Evolutionary conservation across 495 filamentous ascomycete genomes (phyloP), one percentile per base, ranked within the genome.

Genomic region (Talaromyces trachyspermus): DNA sequence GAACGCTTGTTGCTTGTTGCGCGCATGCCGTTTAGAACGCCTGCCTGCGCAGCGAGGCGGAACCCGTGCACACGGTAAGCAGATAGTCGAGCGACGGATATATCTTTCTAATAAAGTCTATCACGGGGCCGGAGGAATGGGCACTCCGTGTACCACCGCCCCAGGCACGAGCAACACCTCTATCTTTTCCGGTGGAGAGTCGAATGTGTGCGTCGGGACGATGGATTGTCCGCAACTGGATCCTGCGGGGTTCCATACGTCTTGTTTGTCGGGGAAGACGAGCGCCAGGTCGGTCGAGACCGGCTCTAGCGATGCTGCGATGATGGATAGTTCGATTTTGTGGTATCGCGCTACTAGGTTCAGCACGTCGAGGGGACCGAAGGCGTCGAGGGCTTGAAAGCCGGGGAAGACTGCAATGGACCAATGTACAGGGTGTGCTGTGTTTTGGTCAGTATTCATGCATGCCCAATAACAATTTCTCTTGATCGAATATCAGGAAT

Each of bases 141-240:
- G n/a, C 15, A n/a, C n/a, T n/a, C 22, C 78, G 71, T 3, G 67
- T 61, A 17, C 84, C 84, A 2, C 61, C 9, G 0, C 85, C 85
- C 85, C 85, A 0, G 82, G 84, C 2, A 89, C 63, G 37, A 88
- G 57, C 3, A 88, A 69, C 8, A 85, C 74, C 36, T 89, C 83
- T 4, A 86, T 56, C 6, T 49, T 49, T 10, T 42, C 36, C 1
- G 46, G 36, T 5, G 38, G 35, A 6, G 36, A 26, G 20, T 40
- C 35, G 12, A 49, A 49, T 19, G 46, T 49, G 18, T 40, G 46
- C 29, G 35, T 42, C 3, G 46, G 46, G 18, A 49, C 35, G 10
- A 49, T 23, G 14, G 30, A 19, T 17, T 49, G 46, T 19, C 38
- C 38, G 36, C 23, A 27, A 19, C 32, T 61, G 11, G 55, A 49